Base-by-base conservation (phyloP, 208 protist species). In the Angomonas deanei region DNA sequence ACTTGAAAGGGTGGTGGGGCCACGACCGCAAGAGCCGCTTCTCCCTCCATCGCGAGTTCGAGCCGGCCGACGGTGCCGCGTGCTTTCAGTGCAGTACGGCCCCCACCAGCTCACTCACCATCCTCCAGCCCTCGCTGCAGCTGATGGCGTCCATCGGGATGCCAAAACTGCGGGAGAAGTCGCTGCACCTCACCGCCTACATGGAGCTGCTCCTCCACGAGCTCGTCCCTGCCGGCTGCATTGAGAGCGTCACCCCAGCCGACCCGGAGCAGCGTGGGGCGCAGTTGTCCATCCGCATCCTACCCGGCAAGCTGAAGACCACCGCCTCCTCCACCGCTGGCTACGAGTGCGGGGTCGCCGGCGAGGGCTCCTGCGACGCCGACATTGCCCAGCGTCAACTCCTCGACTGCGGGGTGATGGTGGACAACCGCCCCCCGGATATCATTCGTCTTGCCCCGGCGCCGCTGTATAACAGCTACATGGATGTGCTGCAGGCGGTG, bases 381-480 rank as follows among this genome's bases (percentile, higher is more conserved):
- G 70, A 74, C 21, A 31, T 80, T 4, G 64, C 89, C 31, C 74
- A 80, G 49, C 61, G 72, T 1, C 70, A 80, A 42, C 68, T 94
- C 52, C 48, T 76, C 27, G 72, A 79, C 10, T 36, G 61, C 10
- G 82, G 84, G n/a, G 64, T 92, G 19, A 72, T 88, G 61, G 67
- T 81, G 10, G 83, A 86, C 24, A 67, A 66, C 69, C 70, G 66
- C 26, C 58, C 78, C 15, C 82, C 87, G 19, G 77, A 94, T 61
- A 46, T 94, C 28, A 68, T 96, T 27, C 70, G 68, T n/a, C 33
- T 96, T 31, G 78, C 92, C 0, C 84, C 96, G 5, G 77, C 76
- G 23, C 93, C 97, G 4, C 68, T 98, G 46, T 98, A 98, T 78
- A 97, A 96, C 78, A 88, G 65, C 46, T 98, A 96, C 66, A 55